Percentiles rank a stretch among this genome's conserved stretches.
Conservation (phyloP, 441 rosid genomes). For the Dalechampia spathulata region DNA sequence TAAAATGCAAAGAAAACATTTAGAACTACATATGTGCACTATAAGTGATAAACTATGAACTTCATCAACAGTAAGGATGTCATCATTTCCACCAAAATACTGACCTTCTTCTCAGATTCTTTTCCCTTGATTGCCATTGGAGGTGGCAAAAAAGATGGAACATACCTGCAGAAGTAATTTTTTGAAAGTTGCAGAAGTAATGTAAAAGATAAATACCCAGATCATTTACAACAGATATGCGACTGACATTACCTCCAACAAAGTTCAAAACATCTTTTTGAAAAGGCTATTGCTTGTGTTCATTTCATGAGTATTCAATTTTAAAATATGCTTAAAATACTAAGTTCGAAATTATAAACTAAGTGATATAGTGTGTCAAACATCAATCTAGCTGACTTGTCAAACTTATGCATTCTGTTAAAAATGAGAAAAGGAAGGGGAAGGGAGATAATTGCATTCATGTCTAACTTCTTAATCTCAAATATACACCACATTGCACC, state of each 20-base stretch:
- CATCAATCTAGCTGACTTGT: not conserved
- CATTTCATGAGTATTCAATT: too few relatives aligned
- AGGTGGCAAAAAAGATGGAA: slow-evolving; percentile 98
- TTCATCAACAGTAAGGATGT: not conserved
- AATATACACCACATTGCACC: not conserved
- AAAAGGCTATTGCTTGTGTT: too few relatives aligned
- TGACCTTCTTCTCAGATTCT: slow-evolving; percentile 85
- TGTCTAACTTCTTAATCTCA: not conserved
- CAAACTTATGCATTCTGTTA: not conserved
- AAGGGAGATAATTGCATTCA: not conserved
- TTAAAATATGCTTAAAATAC: not conserved
- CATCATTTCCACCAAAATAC: slow-evolving; percentile 15
- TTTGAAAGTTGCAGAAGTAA: too few relatives aligned
- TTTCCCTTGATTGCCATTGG: slow-evolving; percentile 84
- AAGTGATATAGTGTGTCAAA: not conserved
- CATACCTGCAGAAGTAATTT: slow-evolving; percentile 69
- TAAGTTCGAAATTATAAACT: not conserved
- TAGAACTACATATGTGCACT: slow-evolving; percentile 3
- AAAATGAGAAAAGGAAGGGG: not conserved
- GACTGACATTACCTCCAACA: slow-evolving; percentile 5
- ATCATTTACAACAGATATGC: slow-evolving; percentile 14
- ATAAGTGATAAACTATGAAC: slow-evolving; percentile 18
- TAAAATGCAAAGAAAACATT: slow-evolving; percentile 14
- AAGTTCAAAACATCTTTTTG: slow-evolving; percentile 10
- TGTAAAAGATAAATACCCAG: slow-evolving; percentile 42